Evolutionary conservation across 768 basidiomycete genomes (phyloP).

Genomic region (Paxillus rubicundulus): DNA sequence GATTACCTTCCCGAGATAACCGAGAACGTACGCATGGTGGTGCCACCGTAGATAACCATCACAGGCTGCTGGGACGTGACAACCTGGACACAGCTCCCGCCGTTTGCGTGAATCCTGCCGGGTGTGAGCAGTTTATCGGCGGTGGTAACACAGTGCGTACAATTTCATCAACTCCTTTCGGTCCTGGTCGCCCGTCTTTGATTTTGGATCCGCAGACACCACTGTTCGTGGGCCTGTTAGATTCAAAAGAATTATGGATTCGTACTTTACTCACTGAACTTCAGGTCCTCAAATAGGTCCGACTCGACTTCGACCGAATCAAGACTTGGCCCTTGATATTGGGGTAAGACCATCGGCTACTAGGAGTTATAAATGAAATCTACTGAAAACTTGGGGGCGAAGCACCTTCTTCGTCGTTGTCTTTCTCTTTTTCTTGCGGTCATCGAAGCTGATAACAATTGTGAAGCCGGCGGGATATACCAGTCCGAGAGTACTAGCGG

Average conservation of each 20-base stretch:
- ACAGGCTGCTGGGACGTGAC: slow-evolving; percentile 51
- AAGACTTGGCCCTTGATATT: slow-evolving; percentile 63
- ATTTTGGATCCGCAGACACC: slow-evolving; percentile 74
- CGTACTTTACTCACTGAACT: slow-evolving; percentile 61
- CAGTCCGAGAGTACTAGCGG: not conserved
- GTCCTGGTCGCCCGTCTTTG: slow-evolving; percentile 60
- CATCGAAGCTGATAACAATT: slow-evolving; percentile 26
- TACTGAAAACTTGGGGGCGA: too few species aligned
- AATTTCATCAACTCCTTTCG: slow-evolving; percentile 67
- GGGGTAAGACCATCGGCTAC: slow-evolving; percentile 60
- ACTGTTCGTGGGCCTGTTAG: slow-evolving; percentile 39
- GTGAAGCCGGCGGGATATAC: not conserved
- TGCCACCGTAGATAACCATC: slow-evolving; percentile 68
- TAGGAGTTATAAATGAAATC: not conserved
- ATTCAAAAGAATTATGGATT: not conserved
- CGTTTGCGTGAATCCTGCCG: slow-evolving; percentile 64
- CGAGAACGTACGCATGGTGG: slow-evolving; percentile 55
- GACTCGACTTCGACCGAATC: slow-evolving; percentile 58
- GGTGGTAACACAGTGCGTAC: slow-evolving; percentile 36
- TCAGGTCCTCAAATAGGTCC: slow-evolving; percentile 69
- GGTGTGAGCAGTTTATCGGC: slow-evolving; percentile 1
- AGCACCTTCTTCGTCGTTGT: slow-evolving; percentile 26
- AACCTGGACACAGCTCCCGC: slow-evolving; percentile 64
- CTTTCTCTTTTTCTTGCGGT: slow-evolving; percentile 33
- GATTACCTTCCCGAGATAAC: not conserved